Base-by-base conservation (phyloP, 768 basidiomycete genomes). In the Amanita exitialis region DNA sequence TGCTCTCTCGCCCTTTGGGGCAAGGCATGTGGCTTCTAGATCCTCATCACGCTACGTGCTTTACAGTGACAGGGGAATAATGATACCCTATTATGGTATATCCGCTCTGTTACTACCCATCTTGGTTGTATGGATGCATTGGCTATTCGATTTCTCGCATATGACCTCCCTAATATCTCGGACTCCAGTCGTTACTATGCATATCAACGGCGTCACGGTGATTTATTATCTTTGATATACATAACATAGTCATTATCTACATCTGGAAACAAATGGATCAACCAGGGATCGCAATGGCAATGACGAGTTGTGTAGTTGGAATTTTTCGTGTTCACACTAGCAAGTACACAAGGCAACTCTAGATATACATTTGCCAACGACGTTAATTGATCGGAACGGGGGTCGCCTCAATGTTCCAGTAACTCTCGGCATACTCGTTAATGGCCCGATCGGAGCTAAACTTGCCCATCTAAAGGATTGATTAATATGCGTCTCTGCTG, bases 391-490 rank as follows among this genome's bases (percentile, higher is more conserved):
- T 30, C 28, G 55, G 32, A 6, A 70, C 62, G 3, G 65, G 49
- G 8, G 59, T 62, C 3, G 74, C 70, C 59, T 88, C 85, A 36
- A 87, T 71, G 62, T 85, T 88, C 85, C 85, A 88, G 66, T 83
- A 86, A 59, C 82, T 80, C 66, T 95, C 91, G 1, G 91, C 92
- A 59, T 95, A 95, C 63, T 92, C 87, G 57, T 82, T 80, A 61
- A 96, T 94, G 3, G 91, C 89, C 47, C 94, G 78, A 64, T 98
- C 95, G 30, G 88, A 90, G 65, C 90, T 92, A 74, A 97, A 97
- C 62, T 93, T 94, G 65, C 92, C 93, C 93, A 96, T 97, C 80
- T 85, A 52, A 12, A 44, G 28, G 53, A 28, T 13, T 10, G 1
- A 3, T 35, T 18, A 42, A 39, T 13, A 8, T 8, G 35, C 57